phyloP scores from a whole-genome alignment of 257 asterid genomes.

The Cruciata laevipes region DNA sequence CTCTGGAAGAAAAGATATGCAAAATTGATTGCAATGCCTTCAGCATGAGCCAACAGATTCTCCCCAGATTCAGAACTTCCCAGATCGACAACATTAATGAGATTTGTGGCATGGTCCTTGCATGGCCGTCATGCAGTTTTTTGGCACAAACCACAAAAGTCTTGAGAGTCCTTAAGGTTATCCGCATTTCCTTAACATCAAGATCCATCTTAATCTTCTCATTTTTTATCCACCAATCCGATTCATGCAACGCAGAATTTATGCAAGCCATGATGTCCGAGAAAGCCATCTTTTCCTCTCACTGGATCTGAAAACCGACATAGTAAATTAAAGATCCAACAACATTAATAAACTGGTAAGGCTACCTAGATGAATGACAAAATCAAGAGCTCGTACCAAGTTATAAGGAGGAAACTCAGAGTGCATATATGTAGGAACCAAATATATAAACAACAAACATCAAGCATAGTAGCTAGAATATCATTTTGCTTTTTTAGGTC shows the following conservation, averaged over 20 bases:
- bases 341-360: too few species aligned
- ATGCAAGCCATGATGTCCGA: neutral
- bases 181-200: neutral
- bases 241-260: neutral
- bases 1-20: neutral
- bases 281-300: neutral
- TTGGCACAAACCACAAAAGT: neutral
- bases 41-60: neutral
- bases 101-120: neutral
- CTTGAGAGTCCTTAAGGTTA: neutral
- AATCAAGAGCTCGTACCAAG: too few species aligned
- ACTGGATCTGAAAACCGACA: too few species aligned
- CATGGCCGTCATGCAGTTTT: neutral
- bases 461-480: too few species aligned
- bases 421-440: too few species aligned
- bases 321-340: too few species aligned
- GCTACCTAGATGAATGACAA: too few species aligned
- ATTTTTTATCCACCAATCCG: neutral
- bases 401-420: too few species aligned
- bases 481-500: too few species aligned
- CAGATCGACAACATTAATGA: neutral
- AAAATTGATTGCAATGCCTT: neutral
- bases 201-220: neutral
- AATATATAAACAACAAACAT: too few species aligned
- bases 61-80: neutral